Base-by-base conservation (phyloP, 2,329 filamentous ascomycete genomes). In the Fusarium xylarioides region DNA sequence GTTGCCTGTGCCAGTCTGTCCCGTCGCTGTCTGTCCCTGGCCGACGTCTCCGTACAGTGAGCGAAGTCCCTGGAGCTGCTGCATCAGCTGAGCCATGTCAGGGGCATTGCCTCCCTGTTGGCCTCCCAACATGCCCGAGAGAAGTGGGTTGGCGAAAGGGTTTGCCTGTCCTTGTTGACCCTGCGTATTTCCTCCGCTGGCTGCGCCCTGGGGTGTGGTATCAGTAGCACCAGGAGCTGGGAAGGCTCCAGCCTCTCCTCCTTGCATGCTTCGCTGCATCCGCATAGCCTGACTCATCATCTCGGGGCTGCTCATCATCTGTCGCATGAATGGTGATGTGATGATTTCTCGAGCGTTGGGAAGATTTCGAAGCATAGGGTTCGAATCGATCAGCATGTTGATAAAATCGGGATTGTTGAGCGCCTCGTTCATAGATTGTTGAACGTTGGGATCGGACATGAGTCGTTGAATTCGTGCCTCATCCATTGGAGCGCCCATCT, bases 361-460 rank as follows among this genome's bases (percentile, higher is more conserved):
- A 81, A 93, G 89, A 68, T 90, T 88, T 77, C 91, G 89, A 23
- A 95, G 86, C 87, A 94, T 92, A 5, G 96, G 96, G 80, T 97
- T 97, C 79, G 92, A 90, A 77, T 96, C 91, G 77, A 99, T 95
- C 89, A 98, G 93, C 89, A 97, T 94, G 79, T 98, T 94, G 80
- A 98, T 89, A 77, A 99, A 93, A 23, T 91, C 90, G n/a, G 96
- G 95, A 83, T 98, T 98, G 82, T 95, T 93, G 81, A 99, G 92
- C 40, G 95, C 94, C 83, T 98, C 95, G 82, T 96, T 97, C 90
- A 99, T 93, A 62, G 92, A 91, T 74, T 94, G 92, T 72, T 93
- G 90, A 63, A 97, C 91, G 79, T 94, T 92, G 28, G 96, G 96
- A 79, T 98, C 94, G 70, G 93, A 91, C 78, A 99, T 91, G 90